phyloP scores from a whole-genome alignment of 2,329 filamentous ascomycete genomes.

The Cercospora sesami region DNA sequence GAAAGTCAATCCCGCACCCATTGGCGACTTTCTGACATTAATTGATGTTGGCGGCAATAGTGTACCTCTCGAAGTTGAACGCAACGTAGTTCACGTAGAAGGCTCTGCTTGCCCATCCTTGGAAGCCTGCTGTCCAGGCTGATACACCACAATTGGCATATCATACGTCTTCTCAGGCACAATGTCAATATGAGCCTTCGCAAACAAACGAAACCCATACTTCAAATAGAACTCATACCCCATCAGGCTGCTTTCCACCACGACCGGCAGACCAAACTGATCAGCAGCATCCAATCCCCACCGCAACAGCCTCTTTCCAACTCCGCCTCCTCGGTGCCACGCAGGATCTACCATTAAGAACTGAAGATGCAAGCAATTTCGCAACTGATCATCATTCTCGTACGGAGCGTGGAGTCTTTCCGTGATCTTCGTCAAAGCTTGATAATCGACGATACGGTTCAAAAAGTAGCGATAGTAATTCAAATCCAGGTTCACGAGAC shows the following conservation, averaged over 20 bases:
- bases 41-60: background rate
- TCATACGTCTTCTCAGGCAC: slow-evolving; percentile 28
- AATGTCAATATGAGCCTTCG: slow-evolving; percentile 20
- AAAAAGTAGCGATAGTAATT: slow-evolving; percentile 24
- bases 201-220: slow-evolving; percentile 22
- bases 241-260: slow-evolving; percentile 23
- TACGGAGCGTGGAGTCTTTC: slow-evolving; percentile 19
- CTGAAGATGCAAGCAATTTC: slow-evolving; percentile 24
- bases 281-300: slow-evolving; percentile 24
- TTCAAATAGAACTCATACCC: slow-evolving; percentile 29
- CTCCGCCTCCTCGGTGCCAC: slow-evolving; percentile 23
- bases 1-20: background rate
- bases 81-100: background rate
- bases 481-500: slow-evolving; percentile 16
- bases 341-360: slow-evolving; percentile 25
- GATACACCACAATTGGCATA: slow-evolving; percentile 24
- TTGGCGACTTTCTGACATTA: background rate
- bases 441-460: slow-evolving; percentile 25
- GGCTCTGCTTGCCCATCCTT: background rate
- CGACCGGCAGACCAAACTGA: slow-evolving; percentile 16
- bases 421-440: slow-evolving; percentile 14
- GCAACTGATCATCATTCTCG: slow-evolving; percentile 12
- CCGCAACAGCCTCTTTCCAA: slow-evolving; percentile 23
- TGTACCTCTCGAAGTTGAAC: background rate
- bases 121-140: slow-evolving; percentile 4